Conservation (phyloP, 2,329 filamentous ascomycete species). For the Alternaria dauci region DNA sequence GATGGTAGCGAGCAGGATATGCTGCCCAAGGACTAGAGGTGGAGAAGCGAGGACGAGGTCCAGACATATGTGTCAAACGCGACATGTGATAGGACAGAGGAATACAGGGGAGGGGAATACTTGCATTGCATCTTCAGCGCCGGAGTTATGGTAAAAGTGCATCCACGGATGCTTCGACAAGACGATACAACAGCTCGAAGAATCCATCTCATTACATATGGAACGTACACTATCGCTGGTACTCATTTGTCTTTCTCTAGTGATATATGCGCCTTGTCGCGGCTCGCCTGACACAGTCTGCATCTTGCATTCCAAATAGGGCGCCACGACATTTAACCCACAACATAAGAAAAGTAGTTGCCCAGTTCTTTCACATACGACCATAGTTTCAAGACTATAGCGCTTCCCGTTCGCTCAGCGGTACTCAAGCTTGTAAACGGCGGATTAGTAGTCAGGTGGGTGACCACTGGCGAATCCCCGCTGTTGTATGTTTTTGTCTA, state of each 20-base stretch:
- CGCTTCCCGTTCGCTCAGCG: constrained; percentile 1
- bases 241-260: neutral
- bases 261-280: neutral
- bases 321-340: neutral
- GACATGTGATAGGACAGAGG: neutral
- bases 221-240: neutral
- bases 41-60: neutral
- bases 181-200: constrained; percentile 1
- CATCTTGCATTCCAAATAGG: neutral
- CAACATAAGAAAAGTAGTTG: neutral
- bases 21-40: constrained; percentile 40
- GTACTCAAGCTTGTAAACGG: neutral
- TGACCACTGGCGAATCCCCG: neutral
- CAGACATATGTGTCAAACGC: too few relatives aligned
- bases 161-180: neutral
- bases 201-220: neutral
- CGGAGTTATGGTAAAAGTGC: constrained; percentile 32
- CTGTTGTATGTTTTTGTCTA: neutral
- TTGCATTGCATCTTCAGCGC: constrained; percentile 34
- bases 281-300: neutral
- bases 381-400: constrained; percentile 1
- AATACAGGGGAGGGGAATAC: neutral
- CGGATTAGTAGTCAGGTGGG: neutral
- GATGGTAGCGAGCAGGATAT: constrained; percentile 51
- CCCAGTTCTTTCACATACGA: neutral